Percentiles rank a stretch among this genome's conserved stretches.
These are phyloP conservation scores for Gossypium davidsonii DNA, from an alignment of 441 rosid species.

Conservation along the genomic window DNA sequence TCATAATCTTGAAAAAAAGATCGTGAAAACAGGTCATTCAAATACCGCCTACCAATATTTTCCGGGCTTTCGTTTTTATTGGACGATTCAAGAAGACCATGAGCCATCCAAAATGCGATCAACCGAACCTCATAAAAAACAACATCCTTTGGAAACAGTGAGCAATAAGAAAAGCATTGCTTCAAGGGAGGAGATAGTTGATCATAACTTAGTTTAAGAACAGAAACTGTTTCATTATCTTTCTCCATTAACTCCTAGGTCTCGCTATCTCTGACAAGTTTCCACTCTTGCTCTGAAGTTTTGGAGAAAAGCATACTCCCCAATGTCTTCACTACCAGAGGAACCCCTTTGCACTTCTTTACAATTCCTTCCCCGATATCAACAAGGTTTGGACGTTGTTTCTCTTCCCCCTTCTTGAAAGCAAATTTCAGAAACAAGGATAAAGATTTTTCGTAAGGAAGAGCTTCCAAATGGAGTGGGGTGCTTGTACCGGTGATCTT, in stretches of 20 bases:
- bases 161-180: not conserved
- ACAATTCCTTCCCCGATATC: constrained; percentile 15
- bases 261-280: not conserved
- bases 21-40: not conserved
- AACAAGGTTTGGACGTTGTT: not conserved
- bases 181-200: not conserved
- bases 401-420: not conserved
- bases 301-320: not conserved
- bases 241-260: not conserved
- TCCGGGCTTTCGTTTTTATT: not conserved
- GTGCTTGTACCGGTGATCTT: not conserved
- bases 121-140: not conserved
- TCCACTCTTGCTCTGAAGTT: not conserved
- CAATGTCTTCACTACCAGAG: constrained; percentile 13
- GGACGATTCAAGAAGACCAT: not conserved
- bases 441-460: not conserved
- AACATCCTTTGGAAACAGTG: not conserved
- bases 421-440: not conserved
- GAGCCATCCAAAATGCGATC: not conserved
- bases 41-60: not conserved
- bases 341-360: constrained; percentile 24
- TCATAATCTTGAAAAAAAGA: not conserved
- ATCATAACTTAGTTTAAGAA: not conserved
- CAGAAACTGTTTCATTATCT: not conserved
- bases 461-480: not conserved